Percentiles rank a stretch among this genome's conserved stretches.
These are phyloP conservation scores for Lachnum nothofagi DNA, from an alignment of 2,329 filamentous ascomycete species.

Conservation along the genomic window DNA sequence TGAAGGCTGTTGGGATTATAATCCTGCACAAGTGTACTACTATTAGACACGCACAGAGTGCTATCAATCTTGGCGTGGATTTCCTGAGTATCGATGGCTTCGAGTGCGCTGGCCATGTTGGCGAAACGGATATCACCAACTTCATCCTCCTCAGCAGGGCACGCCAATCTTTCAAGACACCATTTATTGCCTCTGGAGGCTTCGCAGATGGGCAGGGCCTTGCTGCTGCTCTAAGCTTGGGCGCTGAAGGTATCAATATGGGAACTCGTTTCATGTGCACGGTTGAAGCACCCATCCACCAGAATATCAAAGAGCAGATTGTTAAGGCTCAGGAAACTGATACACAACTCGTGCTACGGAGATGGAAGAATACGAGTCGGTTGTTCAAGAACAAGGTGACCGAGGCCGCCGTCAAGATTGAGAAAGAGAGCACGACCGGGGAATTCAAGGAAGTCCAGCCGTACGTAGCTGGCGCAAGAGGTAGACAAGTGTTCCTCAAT, in stretches of 20 bases:
- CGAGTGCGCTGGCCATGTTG: constrained; percentile 88
- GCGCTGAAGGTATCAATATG: constrained; percentile 96
- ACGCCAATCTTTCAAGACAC: constrained; percentile 74
- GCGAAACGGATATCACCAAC: constrained; percentile 83
- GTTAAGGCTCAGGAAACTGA: constrained; percentile 84
- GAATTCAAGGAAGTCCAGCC: constrained; percentile 87
- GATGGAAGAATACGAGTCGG: constrained; percentile 89
- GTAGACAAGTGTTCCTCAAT: constrained; percentile 84
- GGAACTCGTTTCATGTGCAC: constrained; percentile 98
- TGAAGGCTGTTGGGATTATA: constrained; percentile 73
- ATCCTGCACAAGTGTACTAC: constrained; percentile 98
- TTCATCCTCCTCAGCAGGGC: constrained; percentile 83
- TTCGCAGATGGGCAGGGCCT: constrained; percentile 93
- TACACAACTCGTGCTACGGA: constrained; percentile 77
- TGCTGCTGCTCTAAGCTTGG: constrained; percentile 82
- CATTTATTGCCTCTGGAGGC: constrained; percentile 92
- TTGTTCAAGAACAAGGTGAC: constrained; percentile 89
- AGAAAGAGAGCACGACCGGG: constrained; percentile 74
- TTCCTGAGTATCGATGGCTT: constrained; percentile 97
- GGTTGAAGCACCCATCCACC: constrained; percentile 83
- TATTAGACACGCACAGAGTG: constrained; percentile 85
- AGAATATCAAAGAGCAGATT: constrained; percentile 90
- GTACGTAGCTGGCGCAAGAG: constrained; percentile 83
- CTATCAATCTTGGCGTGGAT: constrained; percentile 90
- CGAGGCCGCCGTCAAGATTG: constrained; percentile 72